Percentiles rank a stretch among this genome's conserved stretches.
Conservation (phyloP, 495 filamentous ascomycete species). For the Pseudoneurospora amorphoporcata region DNA sequence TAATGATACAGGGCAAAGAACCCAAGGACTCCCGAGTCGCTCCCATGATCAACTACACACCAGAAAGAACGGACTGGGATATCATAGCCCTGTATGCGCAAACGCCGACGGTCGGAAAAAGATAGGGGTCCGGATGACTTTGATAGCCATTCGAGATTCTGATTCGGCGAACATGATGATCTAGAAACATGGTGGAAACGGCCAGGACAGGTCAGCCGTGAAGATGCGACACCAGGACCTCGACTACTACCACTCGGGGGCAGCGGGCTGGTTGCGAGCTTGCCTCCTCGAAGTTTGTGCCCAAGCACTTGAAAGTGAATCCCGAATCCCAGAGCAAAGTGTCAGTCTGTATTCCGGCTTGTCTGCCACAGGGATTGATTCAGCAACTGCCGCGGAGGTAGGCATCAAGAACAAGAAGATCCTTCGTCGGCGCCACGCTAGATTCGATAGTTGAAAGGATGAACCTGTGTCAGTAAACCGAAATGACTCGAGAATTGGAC, state of each 20-base stretch:
- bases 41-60: neutral
- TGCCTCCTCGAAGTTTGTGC: neutral
- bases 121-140: conserved; percentile 1
- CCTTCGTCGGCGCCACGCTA: neutral
- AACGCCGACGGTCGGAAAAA: neutral
- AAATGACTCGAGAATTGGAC: conserved; percentile 2
- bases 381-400: neutral
- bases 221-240: neutral
- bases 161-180: conserved; percentile 1
- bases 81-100: neutral
- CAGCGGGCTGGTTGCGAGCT: neutral
- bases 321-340: neutral
- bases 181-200: conserved; percentile 5
- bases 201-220: neutral
- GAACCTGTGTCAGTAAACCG: neutral
- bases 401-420: neutral
- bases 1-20: neutral
- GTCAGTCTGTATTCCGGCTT: neutral
- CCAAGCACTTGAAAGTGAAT: neutral
- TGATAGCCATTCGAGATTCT: conserved; percentile 2
- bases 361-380: neutral
- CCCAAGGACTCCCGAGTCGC: neutral
- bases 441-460: neutral
- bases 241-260: neutral
- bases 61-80: neutral